phyloP scores from a whole-genome alignment of 208 protist genomes.

The Wallacemonas sp. region DNA sequence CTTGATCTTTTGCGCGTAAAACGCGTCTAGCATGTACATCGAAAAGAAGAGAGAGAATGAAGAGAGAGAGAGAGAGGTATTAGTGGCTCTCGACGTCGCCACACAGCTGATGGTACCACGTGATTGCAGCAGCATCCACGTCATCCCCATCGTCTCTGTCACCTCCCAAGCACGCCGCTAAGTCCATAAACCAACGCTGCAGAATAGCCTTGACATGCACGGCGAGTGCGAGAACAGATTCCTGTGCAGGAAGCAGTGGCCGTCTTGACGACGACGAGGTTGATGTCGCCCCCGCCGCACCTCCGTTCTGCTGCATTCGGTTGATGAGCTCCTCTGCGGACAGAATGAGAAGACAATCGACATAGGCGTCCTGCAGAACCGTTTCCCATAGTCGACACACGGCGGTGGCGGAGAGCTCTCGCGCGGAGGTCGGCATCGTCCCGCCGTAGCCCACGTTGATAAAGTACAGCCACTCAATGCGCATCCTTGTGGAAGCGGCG shows the following conservation, averaged over 20 bases:
- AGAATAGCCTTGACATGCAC: constrained; percentile 33
- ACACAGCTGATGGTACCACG: constrained; percentile 30
- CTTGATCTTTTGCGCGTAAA: too few relatives aligned
- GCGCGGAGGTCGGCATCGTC: constrained; percentile 15
- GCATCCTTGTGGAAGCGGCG: background rate
- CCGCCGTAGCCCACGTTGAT: constrained; percentile 32
- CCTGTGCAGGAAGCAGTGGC: constrained; percentile 1
- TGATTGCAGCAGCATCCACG: constrained; percentile 27
- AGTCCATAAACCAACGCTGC: constrained; percentile 30
- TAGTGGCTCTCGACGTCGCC: constrained; percentile 1
- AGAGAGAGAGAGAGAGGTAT: background rate
- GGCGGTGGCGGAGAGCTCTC: constrained; percentile 4
- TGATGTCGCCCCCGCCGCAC: background rate
- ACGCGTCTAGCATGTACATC: too few relatives aligned
- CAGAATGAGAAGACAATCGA: constrained; percentile 29
- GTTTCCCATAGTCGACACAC: constrained; percentile 16
- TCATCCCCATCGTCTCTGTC: constrained; percentile 7
- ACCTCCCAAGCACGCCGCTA: background rate
- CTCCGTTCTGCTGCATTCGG: constrained; percentile 7
- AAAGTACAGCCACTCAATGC: constrained; percentile 40
- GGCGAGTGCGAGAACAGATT: constrained; percentile 21
- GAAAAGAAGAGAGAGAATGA: too few relatives aligned
- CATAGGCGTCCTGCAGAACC: constrained; percentile 29
- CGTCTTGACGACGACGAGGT: background rate
- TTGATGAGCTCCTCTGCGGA: constrained; percentile 27